Evolutionary conservation across 441 rosid species (phyloP), one percentile per base, ranked within the genome.

Genomic region (Bruguiera hainesii): DNA sequence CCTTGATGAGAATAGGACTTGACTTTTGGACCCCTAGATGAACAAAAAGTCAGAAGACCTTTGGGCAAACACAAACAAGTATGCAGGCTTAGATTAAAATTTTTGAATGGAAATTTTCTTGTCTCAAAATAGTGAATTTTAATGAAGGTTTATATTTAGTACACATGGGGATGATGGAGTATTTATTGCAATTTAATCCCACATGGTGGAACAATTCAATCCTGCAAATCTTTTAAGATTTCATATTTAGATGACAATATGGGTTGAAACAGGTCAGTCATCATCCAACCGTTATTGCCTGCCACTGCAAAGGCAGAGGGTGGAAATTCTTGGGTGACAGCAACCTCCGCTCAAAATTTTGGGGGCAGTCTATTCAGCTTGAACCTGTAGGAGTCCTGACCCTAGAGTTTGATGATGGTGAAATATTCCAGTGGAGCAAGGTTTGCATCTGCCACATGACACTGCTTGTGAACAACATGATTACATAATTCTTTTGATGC

Each of bases 301-400:
- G 98, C 84, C 98, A 95, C 71, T 86, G 96, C 75, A 87, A 95
- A 86, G 98, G 99, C 65, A 87, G 78, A 80, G 98, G 99, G 52
- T 95, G 99, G 99, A 90, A 87, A 79, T 90, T 95, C 80, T 95
- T 90, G 87, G 98, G 89, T 3, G 99, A 95, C 74, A 89, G 96
- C 75, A 91, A 91, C 71, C 83, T 95, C 68, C 84, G 82, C 53
- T 78, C 98, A n/a, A 95, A 95, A 82, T 91, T 95, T 75, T 91
- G 99, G 99, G 99, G 99, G 35, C 85, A 87, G 69, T 91, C 99
- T 21, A 95, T 95, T 83, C 97, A 88, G 85, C 90, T 95, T 56
- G 90, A 95, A 63, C 99, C 99, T 29, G 87, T 88, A 63, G 98
- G 98, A 75, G 80, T 80, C 67, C 78, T 95, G 68, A 86, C 93